Conservation (phyloP, 352 stramenopile species). For the Peronospora belbahrii region DNA sequence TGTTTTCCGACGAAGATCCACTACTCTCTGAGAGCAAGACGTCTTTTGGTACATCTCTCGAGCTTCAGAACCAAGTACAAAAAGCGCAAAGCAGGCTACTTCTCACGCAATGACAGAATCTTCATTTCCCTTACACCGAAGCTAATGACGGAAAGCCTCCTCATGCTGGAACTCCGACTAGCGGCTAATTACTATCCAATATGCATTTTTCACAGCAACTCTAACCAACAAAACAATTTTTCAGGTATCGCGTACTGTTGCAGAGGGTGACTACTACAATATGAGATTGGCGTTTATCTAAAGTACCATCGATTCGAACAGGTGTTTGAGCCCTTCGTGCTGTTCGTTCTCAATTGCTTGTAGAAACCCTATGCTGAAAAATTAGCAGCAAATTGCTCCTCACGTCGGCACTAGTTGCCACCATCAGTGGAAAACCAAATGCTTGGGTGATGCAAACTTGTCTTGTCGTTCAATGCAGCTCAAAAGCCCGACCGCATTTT, state of each 20-base stretch:
- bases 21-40: constrained; percentile 13
- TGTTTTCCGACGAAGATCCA: constrained; percentile 13
- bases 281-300: no score
- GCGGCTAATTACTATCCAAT: no score
- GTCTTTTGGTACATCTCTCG: constrained; percentile 11
- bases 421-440: constrained; percentile 19
- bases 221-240: no score
- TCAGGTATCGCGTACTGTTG: no score
- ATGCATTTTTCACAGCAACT: no score
- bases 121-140: no score
- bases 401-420: constrained; percentile 32
- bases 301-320: constrained; percentile 41
- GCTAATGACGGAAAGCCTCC: no score
- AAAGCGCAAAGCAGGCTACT: background rate
- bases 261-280: no score
- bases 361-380: constrained; percentile 3
- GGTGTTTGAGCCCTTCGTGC: background rate
- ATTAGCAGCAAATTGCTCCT: constrained; percentile 45
- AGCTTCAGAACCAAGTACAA: constrained; percentile 3
- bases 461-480: constrained; percentile 39
- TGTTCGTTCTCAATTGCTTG: no score
- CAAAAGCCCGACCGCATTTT: constrained; percentile 45
- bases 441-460: constrained; percentile 30
- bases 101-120: background rate
- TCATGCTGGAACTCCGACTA: no score